Percentiles rank a stretch among this genome's conserved stretches.
Conservation (phyloP, 2,329 filamentous ascomycete species). For the Phialophora macrospora region DNA sequence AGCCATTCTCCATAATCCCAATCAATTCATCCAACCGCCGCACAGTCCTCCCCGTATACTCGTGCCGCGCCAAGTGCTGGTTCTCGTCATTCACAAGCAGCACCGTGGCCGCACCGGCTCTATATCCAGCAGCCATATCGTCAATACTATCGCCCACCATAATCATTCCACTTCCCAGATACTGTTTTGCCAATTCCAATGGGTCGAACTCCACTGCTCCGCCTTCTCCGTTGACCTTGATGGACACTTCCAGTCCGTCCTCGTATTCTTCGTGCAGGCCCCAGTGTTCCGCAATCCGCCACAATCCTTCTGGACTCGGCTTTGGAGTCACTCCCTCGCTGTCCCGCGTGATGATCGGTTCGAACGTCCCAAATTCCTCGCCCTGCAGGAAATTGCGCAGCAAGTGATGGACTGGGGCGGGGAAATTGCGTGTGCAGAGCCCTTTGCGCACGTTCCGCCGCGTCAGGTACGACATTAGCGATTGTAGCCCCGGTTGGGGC, state of each 20-base stretch:
- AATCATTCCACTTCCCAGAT: slow-evolving; percentile 31
- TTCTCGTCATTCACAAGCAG: slow-evolving; percentile 85
- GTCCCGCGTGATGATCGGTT: slow-evolving; percentile 38
- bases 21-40: slow-evolving; percentile 75
- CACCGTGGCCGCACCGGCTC: slow-evolving; percentile 88
- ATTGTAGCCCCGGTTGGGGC: slow-evolving; percentile 77
- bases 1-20: slow-evolving; percentile 74
- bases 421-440: slow-evolving; percentile 94
- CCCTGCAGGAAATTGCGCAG: slow-evolving; percentile 35
- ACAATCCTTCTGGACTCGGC: slow-evolving; percentile 38
- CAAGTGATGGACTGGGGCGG: slow-evolving; percentile 56
- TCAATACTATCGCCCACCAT: slow-evolving; percentile 77
- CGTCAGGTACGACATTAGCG: slow-evolving; percentile 83
- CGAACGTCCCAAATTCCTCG: slow-evolving; percentile 26
- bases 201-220: slow-evolving; percentile 14
- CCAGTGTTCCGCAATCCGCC: slow-evolving; percentile 37
- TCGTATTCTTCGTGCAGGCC: slow-evolving; percentile 24
- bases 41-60: slow-evolving; percentile 78
- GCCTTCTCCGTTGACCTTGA: not conserved
- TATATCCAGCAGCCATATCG: slow-evolving; percentile 85
- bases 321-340: slow-evolving; percentile 37
- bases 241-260: not conserved
- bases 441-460: slow-evolving; percentile 67
- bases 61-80: slow-evolving; percentile 68
- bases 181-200: slow-evolving; percentile 56